Base-by-base conservation (phyloP, 306 rosid species). In the Datisca glomerata region DNA sequence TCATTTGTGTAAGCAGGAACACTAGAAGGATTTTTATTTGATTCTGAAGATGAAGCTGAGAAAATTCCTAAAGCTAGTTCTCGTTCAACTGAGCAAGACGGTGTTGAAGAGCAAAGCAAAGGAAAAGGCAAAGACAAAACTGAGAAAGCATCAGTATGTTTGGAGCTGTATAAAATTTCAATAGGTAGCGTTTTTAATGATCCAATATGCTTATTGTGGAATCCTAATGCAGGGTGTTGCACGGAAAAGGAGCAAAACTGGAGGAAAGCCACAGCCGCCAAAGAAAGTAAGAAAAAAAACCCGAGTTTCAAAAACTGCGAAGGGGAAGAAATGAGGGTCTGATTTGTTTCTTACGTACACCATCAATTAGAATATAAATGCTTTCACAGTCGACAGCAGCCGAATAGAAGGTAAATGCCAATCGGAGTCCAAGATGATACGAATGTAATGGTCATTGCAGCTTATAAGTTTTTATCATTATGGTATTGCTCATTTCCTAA, bases 1-100 rank as follows among this genome's bases (percentile, higher is more conserved):
- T 56, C 13, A 32, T 69, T 55, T 68, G 27, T 47, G 24, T 67
- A 66, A 41, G 45, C 57, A 87, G 97, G 97, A 75, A 89, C 97
- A 19, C 56, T 83, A 73, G 97, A 89, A 29, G 93, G 97, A 62
- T 89, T 83, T 67, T 70, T 61, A 22, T 89, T 89, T 66, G 93
- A 83, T 70, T 89, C 95, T 8, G 97, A 83, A n/a, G 93, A 83
- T 31, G 97, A 89, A 62, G 65, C 66, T 20, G 72, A 73, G 42
- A 89, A 74, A 70, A 58, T 60, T 28, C 80, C 74, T 8, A 89
- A 89, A 36, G 57, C 59, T 36, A 24, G 5, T 41, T 11, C 72
- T 56, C 64, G 61, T 28, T 73, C 71, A 59, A 42, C 80, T 47
- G 82, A 74, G 54, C 64, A 71, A 51, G 87, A 71, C 56, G 64